Evolutionary conservation across 2,329 filamentous ascomycete species (phyloP), one percentile per base, ranked within the genome.

Genomic region (Ilyonectria mors-panacis): DNA sequence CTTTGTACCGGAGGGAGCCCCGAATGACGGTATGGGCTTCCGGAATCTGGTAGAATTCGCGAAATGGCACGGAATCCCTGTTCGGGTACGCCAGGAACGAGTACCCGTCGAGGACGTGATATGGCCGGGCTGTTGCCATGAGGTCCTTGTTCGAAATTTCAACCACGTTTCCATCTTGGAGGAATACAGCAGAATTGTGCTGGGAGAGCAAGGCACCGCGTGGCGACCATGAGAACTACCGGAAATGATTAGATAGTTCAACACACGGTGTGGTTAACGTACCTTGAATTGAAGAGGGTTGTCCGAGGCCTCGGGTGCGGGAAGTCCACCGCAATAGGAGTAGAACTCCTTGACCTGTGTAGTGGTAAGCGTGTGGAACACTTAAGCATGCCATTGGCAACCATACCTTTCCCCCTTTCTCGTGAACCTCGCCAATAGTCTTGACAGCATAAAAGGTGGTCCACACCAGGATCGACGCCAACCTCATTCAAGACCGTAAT

Each of bases 401-500:
- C 21, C 33, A 21, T 33, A 74, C 70, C 84, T 92, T 91, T 74
- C 91, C 91, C 50, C 90, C 91, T 33, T 85, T 88, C 66, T 86
- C 84, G 83, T 93, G 91, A 9, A 93, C 89, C 74, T 91, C 85
- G 13, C 85, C 83, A 73, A 93, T 92, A 54, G 87, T 90, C 81
- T 92, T 90, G 70, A 93, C 85, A 19, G 91, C 91, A 72, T 91
- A 78, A 13, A 13, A 81, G 78, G 77, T 89, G 87, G 75, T 89
- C 87, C 58, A 89, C 81, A 73, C 87, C 86, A 13, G 87, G 87
- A 76, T 89, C 87, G 15, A 89, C 81, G 55, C 90, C 90, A 73
- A 92, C 91, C 82, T 93, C 91, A 80, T 93, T 93, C 85, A 93
- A 87, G 69, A 93, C 89, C 2, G 89, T 92, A 78, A 93, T 93